Percentiles rank a stretch among this genome's conserved stretches.
Evolutionary conservation across 768 basidiomycete species (phyloP).

Genomic region (Saitozyma podzolica): DNA sequence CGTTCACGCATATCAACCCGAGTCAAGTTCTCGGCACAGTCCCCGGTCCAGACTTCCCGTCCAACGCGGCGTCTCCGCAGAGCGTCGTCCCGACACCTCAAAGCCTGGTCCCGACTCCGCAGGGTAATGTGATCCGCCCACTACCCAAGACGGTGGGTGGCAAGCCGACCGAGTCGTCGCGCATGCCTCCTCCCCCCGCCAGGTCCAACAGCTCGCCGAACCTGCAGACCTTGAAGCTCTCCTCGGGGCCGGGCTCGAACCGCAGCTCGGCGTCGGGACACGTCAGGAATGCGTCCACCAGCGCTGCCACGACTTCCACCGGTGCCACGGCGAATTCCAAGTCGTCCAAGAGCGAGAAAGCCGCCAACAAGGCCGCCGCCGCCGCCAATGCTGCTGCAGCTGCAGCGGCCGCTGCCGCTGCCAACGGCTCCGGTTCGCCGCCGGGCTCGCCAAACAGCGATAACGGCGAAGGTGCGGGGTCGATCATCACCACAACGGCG

Average conservation of each 20-base stretch:
- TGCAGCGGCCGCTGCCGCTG: neutral
- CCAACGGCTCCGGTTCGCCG: neutral
- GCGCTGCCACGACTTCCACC: neutral
- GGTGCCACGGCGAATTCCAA: constrained; percentile 2
- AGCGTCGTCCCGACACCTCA: constrained; percentile 18
- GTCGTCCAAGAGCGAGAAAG: neutral
- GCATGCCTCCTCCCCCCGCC: constrained; percentile 23
- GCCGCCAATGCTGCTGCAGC: neutral
- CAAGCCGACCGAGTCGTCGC: constrained; percentile 20
- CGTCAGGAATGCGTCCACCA: constrained; percentile 19
- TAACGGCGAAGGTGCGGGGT: constrained; percentile 59
- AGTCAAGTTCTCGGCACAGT: constrained; percentile 67
- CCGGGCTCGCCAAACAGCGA: constrained; percentile 31
- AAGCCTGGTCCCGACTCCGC: neutral
- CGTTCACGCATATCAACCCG: constrained; percentile 69
- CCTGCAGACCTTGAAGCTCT: constrained; percentile 35
- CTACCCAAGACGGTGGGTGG: constrained; percentile 44
- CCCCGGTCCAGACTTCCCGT: constrained; percentile 36
- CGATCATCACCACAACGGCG: constrained; percentile 21
- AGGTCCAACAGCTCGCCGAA: constrained; percentile 49
- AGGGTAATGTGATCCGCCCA: constrained; percentile 30
- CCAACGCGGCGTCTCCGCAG: constrained; percentile 45
- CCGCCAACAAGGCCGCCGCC: constrained; percentile 5
- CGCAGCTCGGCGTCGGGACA: constrained; percentile 14
- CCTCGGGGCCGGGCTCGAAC: constrained; percentile 12